These are phyloP conservation scores for Candida chilensis DNA, from an alignment of 805 yeast species.

Conservation along the genomic window DNA sequence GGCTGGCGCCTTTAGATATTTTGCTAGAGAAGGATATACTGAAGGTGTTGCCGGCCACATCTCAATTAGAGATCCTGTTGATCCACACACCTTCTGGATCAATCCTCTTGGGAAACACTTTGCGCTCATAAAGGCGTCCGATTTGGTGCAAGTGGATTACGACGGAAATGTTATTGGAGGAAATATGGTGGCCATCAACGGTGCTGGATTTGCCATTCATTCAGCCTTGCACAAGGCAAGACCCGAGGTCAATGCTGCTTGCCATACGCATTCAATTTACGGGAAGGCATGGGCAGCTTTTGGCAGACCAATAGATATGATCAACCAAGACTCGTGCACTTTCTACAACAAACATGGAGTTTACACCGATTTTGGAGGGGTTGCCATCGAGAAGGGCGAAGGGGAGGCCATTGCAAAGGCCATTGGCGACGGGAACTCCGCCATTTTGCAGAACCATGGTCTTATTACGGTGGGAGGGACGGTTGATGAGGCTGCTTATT, in stretches of 20 bases:
- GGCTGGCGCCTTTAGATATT: slow-evolving; percentile 80
- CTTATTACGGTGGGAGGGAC: slow-evolving; percentile 61
- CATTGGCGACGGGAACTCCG: slow-evolving; percentile 46
- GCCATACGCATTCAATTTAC: slow-evolving; percentile 58
- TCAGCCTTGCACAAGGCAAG: slow-evolving; percentile 59
- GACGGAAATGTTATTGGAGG: slow-evolving; percentile 60
- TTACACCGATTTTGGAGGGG: slow-evolving; percentile 67
- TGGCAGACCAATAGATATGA: slow-evolving; percentile 64
- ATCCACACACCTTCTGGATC: slow-evolving; percentile 80
- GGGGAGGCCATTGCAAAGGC: slow-evolving; percentile 55
- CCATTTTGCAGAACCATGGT: slow-evolving; percentile 68
- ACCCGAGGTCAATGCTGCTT: slow-evolving; percentile 65
- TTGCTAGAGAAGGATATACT: slow-evolving; percentile 65
- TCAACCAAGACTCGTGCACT: slow-evolving; percentile 69
- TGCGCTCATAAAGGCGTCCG: slow-evolving; percentile 46
- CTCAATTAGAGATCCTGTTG: slow-evolving; percentile 75
- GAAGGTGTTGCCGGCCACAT: slow-evolving; percentile 87
- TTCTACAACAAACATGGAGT: slow-evolving; percentile 62
- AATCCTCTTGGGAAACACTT: slow-evolving; percentile 83
- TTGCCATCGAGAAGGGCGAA: slow-evolving; percentile 59
- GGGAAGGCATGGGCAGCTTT: slow-evolving; percentile 62
- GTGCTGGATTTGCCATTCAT: slow-evolving; percentile 66
- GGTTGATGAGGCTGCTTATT: slow-evolving; percentile 67
- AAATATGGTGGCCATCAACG: slow-evolving; percentile 42
- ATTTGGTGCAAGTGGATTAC: slow-evolving; percentile 55